Evolutionary conservation across 495 filamentous ascomycete species (phyloP).

Genomic region (Polyplosphaeria fusca): DNA sequence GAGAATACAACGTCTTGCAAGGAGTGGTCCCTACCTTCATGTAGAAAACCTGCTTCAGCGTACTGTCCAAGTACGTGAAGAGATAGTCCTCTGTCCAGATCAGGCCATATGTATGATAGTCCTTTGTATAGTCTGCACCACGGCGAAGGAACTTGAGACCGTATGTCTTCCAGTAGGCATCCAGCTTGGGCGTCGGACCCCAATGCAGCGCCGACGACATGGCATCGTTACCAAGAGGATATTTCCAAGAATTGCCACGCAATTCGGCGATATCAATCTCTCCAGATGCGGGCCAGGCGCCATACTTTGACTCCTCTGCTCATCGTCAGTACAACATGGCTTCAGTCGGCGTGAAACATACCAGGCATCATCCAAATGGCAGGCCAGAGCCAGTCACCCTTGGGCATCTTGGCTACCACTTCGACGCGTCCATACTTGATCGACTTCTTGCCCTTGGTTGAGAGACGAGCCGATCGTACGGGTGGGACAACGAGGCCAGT

Average conservation of each 20-base stretch:
- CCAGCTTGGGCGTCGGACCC: slow-evolving; percentile 27
- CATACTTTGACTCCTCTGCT: slow-evolving; percentile 33
- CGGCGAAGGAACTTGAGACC: slow-evolving; percentile 23
- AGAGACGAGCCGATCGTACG: slow-evolving; percentile 43
- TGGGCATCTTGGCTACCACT: slow-evolving; percentile 45
- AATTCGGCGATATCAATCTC: slow-evolving; percentile 38
- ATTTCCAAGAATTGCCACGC: slow-evolving; percentile 29
- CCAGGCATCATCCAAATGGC: slow-evolving; percentile 48
- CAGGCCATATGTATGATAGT: slow-evolving; percentile 33
- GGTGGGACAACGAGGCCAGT: slow-evolving; percentile 43
- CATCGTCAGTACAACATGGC: background rate
- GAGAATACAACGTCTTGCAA: too few species aligned
- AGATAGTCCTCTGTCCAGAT: slow-evolving; percentile 36
- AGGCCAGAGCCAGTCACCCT: slow-evolving; percentile 48
- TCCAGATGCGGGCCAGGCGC: slow-evolving; percentile 53
- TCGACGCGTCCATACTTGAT: slow-evolving; percentile 46
- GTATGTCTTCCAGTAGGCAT: slow-evolving; percentile 29
- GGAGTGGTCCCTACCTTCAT: background rate
- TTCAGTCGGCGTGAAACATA: background rate
- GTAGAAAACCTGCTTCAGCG: slow-evolving; percentile 23
- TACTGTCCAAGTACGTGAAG: slow-evolving; percentile 36
- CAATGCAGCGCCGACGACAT: slow-evolving; percentile 32
- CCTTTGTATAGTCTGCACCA: slow-evolving; percentile 30
- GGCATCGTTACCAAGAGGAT: slow-evolving; percentile 27
- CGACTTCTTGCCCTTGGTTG: slow-evolving; percentile 43